Conservation (phyloP, 495 filamentous ascomycete species). For the Aspergillus homomorphus region DNA sequence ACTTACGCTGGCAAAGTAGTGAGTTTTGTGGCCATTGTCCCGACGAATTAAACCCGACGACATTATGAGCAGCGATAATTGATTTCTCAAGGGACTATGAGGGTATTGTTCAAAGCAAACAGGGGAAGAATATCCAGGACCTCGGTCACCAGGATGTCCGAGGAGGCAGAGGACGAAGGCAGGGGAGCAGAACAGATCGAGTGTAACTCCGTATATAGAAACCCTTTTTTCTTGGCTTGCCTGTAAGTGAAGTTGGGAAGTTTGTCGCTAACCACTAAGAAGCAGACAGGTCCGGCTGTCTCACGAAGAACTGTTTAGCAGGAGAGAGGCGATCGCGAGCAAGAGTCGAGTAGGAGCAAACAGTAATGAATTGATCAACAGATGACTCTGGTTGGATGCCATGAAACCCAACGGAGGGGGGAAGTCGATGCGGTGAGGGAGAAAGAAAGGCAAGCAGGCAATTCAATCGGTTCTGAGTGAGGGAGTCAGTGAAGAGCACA, state of each 20-base stretch:
- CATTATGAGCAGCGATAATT: conserved; percentile 15
- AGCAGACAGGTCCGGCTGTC: conserved; percentile 22
- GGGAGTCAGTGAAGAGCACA: conserved; percentile 18
- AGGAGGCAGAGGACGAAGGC: neutral
- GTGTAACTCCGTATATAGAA: neutral
- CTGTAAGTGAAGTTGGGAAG: neutral
- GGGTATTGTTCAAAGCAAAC: neutral
- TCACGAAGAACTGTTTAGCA: conserved; percentile 3
- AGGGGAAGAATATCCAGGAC: conserved; percentile 1
- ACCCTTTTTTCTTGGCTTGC: neutral
- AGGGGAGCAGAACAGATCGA: neutral
- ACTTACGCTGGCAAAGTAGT: conserved; percentile 36
- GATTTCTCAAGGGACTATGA: neutral
- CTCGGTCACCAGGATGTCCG: conserved; percentile 11
- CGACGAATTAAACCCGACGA: conserved; percentile 19
- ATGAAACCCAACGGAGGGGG: conserved; percentile 12
- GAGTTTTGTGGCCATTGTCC: conserved; percentile 25
- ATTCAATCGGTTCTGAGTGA: too few species aligned
- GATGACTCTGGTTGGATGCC: conserved; percentile 22
- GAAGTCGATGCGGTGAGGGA: conserved; percentile 23
- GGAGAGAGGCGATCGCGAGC: neutral
- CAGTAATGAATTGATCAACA: conserved; percentile 18
- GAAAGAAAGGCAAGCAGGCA: neutral
- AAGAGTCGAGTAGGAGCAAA: conserved; percentile 3
- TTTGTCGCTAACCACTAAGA: conserved; percentile 1